Evolutionary conservation across 768 basidiomycete species (phyloP), one percentile per base, ranked within the genome.

Genomic region (Xerocomellus amylosporus): DNA sequence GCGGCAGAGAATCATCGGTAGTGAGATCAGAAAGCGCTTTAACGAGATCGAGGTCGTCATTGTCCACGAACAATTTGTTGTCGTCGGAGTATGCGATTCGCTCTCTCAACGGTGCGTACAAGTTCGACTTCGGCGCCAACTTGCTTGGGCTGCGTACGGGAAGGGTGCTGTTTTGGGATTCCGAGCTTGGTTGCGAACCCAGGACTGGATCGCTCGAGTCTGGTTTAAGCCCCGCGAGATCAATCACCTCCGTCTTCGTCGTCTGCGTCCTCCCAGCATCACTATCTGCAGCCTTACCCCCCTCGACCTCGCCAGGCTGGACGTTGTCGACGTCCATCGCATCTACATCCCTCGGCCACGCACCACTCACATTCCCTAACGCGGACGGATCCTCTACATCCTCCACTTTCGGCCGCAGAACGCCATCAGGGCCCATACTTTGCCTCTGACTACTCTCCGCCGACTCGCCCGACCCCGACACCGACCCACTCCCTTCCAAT

Each of bases 101-200:
- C 54, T 85, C 81, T 36, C 87, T 81, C 44, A 89, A 61, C 5
- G 83, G 83, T 2, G 77, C 78, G 59, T 83, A 84, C 49, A 78
- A 52, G 53, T 68, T 77, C 43, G 70, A 64, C 69, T 77, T 84
- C 5, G 65, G 44, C 33, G 74, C 72, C 5, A 71, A 58, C 64
- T 81, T 85, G 31, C 67, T 55, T 7, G 70, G 54, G 36, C 36
- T 54, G n/a, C 43, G 15, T 10, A 46, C 43, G 19, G 43, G 58
- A n/a, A 54, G 58, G 19, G 44, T 41, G 22, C 43, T 53, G 45
- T 22, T 46, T 74, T 60, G 78, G 66, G 40, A 74, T 49, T 59
- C 75, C 47, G 75, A 75, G 28, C 74, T 72, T 52, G 75, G 71
- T 22, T 70, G 75, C 36, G 73, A 76, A 14, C 65, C 63, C 44